These are phyloP conservation scores for Stromatinia cepivora DNA, from an alignment of 2,329 filamentous ascomycete species.

Conservation along the genomic window DNA sequence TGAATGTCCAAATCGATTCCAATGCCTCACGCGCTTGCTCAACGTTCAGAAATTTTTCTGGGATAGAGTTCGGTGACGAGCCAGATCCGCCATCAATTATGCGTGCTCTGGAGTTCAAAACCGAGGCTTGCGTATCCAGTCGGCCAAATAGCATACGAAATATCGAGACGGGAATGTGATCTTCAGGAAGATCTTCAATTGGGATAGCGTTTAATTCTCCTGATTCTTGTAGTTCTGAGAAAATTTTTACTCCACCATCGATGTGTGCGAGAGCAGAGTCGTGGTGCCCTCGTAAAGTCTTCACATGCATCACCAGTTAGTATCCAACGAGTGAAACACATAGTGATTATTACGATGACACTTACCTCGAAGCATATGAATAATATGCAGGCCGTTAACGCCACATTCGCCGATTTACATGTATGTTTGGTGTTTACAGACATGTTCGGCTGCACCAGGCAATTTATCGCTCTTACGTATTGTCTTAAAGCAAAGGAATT, in stretches of 20 bases:
- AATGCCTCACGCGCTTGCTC: slow-evolving; percentile 18
- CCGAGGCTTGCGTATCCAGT: slow-evolving; percentile 26
- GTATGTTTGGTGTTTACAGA: slow-evolving; percentile 12
- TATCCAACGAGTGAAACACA: background rate
- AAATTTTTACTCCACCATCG: slow-evolving; percentile 27
- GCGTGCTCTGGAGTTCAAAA: slow-evolving; percentile 5
- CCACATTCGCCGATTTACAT: slow-evolving; percentile 26
- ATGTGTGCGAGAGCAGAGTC: slow-evolving; percentile 28
- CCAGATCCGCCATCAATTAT: slow-evolving; percentile 14
- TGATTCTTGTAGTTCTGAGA: slow-evolving; percentile 25
- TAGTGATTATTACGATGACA: background rate
- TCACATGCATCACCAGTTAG: slow-evolving; percentile 1
- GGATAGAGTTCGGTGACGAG: background rate
- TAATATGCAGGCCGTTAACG: slow-evolving; percentile 29
- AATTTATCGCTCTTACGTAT: slow-evolving; percentile 28
- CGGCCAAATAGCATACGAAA: slow-evolving; percentile 27
- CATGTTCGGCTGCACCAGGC: slow-evolving; percentile 30
- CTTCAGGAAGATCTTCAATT: background rate
- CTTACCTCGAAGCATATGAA: slow-evolving; percentile 34
- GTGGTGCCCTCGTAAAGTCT: slow-evolving; percentile 29
- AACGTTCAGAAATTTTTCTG: background rate
- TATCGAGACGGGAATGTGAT: slow-evolving; percentile 24
- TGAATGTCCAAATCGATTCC: slow-evolving; percentile 19
- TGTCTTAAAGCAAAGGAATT: slow-evolving; percentile 28
- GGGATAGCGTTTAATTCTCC: background rate